Percentiles rank a stretch among this genome's conserved stretches.
Conservation (phyloP, 2,329 filamentous ascomycete species). For the Colletotrichum liriopes region DNA sequence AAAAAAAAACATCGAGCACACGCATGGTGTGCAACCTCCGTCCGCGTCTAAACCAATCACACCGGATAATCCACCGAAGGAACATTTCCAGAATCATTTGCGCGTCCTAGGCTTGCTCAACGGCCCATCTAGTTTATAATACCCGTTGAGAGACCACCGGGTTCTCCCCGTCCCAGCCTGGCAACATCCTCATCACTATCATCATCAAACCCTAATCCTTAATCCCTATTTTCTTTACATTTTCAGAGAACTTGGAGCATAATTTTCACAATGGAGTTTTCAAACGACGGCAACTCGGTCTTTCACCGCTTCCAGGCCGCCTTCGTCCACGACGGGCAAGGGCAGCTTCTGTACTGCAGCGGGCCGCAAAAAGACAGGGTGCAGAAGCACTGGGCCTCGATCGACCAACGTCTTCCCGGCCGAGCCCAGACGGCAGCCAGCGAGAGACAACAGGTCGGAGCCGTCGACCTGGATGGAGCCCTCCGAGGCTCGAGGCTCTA, state of each 20-base stretch:
- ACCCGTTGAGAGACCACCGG: background rate
- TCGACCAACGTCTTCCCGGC: constrained; percentile 26
- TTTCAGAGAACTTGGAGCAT: background rate
- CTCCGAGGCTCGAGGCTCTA: constrained; percentile 28
- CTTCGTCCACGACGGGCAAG: constrained; percentile 38
- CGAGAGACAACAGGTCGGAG: constrained; percentile 16
- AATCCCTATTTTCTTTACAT: constrained; percentile 4
- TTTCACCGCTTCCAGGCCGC: constrained; percentile 41
- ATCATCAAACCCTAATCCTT: constrained; percentile 14
- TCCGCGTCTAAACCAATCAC: background rate
- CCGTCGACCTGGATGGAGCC: constrained; percentile 18
- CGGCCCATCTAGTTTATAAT: constrained; percentile 21
- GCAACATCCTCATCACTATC: background rate
- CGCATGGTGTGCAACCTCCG: constrained; percentile 18
- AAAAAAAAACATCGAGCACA: background rate
- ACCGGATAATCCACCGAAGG: background rate
- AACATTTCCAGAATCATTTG: background rate
- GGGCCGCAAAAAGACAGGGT: constrained; percentile 28
- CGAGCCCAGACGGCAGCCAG: constrained; percentile 5
- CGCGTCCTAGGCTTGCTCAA: background rate
- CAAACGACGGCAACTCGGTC: constrained; percentile 38
- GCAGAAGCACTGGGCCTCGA: constrained; percentile 24
- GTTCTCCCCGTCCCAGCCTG: constrained; percentile 3
- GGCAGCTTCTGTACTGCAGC: constrained; percentile 32
- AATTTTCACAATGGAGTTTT: constrained; percentile 38